Conservation (phyloP, 2,329 filamentous ascomycete genomes). For the Monilinia laxa region DNA sequence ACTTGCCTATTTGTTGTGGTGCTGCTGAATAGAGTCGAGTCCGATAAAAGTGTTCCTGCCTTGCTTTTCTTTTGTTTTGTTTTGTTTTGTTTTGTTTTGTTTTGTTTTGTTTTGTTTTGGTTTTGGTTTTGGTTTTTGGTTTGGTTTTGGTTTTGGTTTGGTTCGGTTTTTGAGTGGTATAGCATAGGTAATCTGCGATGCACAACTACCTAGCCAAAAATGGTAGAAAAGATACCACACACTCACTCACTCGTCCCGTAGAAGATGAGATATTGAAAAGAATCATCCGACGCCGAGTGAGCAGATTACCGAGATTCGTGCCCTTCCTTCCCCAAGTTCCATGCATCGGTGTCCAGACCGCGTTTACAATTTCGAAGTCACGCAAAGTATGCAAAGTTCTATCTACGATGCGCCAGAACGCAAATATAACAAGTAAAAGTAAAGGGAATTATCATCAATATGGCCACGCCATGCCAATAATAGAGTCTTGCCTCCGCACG, state of each 20-base stretch:
- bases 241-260: slow-evolving; percentile 13
- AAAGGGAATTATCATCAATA: slow-evolving; percentile 12
- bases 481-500: neutral
- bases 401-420: slow-evolving; percentile 22
- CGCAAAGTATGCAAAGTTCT: slow-evolving; percentile 23
- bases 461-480: slow-evolving; percentile 1
- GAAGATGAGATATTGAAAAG: slow-evolving; percentile 4
- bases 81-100: too few species aligned
- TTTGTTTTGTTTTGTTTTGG: too few species aligned
- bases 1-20: slow-evolving; percentile 18
- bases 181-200: neutral
- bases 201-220: neutral
- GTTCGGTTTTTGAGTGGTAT: neutral
- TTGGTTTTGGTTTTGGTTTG: too few species aligned
- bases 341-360: slow-evolving; percentile 20
- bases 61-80: neutral
- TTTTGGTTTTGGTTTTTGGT: too few species aligned
- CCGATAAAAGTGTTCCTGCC: neutral
- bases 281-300: slow-evolving; percentile 15
- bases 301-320: slow-evolving; percentile 17
- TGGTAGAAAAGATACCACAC: neutral
- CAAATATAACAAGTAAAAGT: slow-evolving; percentile 17
- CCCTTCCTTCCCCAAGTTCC: slow-evolving; percentile 20
- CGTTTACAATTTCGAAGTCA: slow-evolving; percentile 24
- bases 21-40: slow-evolving; percentile 19